Conservation (phyloP, 139 green algal genomes). For the Chlamydomonas sp. region DNA sequence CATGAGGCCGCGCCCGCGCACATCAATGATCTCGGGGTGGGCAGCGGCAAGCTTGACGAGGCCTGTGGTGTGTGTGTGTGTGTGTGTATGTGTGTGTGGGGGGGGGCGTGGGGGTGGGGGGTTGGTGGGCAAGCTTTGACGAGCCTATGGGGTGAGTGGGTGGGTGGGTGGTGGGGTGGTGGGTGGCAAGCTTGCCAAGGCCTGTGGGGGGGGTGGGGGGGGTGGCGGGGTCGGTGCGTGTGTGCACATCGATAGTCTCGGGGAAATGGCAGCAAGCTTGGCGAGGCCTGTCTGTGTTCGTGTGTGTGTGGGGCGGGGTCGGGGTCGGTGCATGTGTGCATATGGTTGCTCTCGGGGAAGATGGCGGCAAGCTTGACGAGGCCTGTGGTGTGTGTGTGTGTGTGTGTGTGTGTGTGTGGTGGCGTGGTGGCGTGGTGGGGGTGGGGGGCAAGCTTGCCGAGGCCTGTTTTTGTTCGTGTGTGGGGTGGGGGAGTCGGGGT, state of each 20-base stretch:
- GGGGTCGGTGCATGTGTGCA: too few species aligned
- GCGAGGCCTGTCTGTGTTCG: too few species aligned
- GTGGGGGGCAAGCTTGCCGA: background rate
- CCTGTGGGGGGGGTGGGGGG: background rate
- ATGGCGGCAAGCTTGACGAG: conserved; percentile 29
- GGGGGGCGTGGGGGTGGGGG: background rate
- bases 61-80: conserved; percentile 19
- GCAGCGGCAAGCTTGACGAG: conserved; percentile 28
- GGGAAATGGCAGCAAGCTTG: too few species aligned
- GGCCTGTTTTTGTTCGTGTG: background rate
- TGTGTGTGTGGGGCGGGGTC: too few species aligned
- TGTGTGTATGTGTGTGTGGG: background rate
- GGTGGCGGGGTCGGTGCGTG: too few species aligned
- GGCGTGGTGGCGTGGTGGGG: background rate
- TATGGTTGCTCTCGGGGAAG: conserved; percentile 55
- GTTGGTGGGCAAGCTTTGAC: conserved; percentile 17
- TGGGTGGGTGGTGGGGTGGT: background rate
- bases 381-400: conserved; percentile 19
- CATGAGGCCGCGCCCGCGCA: conserved; percentile 75
- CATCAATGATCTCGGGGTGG: conserved; percentile 57
- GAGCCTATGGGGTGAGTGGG: conserved; percentile 23
- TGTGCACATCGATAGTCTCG: too few species aligned
- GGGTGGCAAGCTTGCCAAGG: background rate
- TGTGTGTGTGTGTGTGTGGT: background rate
- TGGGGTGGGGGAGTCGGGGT: too few species aligned